These are phyloP conservation scores for Lactarius deliciosus DNA, from an alignment of 768 basidiomycete genomes.

Conservation along the genomic window DNA sequence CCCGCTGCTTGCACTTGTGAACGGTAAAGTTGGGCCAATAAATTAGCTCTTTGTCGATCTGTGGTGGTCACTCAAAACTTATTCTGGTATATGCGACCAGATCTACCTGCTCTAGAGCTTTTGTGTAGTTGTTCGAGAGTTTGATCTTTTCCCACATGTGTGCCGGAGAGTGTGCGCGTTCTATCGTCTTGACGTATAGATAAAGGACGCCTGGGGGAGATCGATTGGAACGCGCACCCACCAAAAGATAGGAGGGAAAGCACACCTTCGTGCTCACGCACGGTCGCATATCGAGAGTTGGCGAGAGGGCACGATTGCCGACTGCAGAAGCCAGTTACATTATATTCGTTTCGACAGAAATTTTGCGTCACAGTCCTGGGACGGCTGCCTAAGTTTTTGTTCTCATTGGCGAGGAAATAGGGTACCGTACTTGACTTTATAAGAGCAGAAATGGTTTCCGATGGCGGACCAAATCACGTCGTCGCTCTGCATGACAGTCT, in stretches of 20 bases:
- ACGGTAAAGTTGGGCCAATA: slow-evolving; percentile 98
- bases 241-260: slow-evolving; percentile 12
- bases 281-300: slow-evolving; percentile 97
- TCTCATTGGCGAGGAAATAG: not conserved
- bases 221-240: not conserved
- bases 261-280: slow-evolving; percentile 90
- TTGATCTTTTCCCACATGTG: slow-evolving; percentile 98
- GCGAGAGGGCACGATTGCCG: slow-evolving; percentile 97
- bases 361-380: slow-evolving; percentile 90
- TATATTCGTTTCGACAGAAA: slow-evolving; percentile 98
- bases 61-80: not conserved
- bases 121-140: slow-evolving; percentile 90
- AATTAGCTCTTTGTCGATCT: slow-evolving; percentile 96
- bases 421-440: slow-evolving; percentile 92
- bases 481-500: slow-evolving; percentile 77
- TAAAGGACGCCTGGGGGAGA: slow-evolving; percentile 67
- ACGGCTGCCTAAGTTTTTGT: slow-evolving; percentile 18
- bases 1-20: slow-evolving; percentile 98
- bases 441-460: slow-evolving; percentile 94
- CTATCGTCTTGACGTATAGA: slow-evolving; percentile 96
- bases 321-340: slow-evolving; percentile 94
- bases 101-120: slow-evolving; percentile 90
- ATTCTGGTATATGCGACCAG: not conserved
- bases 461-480: slow-evolving; percentile 98
- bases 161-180: slow-evolving; percentile 93